Conservation (phyloP, 2,329 filamentous ascomycete genomes). For the Claviceps digitariae region DNA sequence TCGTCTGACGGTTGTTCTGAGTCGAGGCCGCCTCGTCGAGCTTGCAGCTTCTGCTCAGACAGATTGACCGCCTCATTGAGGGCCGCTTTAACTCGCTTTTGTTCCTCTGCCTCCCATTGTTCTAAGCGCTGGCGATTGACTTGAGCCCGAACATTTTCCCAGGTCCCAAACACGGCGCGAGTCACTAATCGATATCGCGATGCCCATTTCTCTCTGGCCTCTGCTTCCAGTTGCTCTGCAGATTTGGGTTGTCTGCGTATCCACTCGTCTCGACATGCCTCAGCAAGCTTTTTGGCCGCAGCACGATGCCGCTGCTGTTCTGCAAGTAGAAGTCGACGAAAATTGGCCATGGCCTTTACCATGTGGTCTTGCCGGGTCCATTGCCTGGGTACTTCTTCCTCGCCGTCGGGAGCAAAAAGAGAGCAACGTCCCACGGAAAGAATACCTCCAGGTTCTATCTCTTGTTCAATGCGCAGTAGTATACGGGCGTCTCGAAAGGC, state of each 20-base stretch:
- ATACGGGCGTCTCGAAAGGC: slow-evolving; percentile 54
- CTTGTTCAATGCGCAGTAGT: slow-evolving; percentile 58
- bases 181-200: slow-evolving; percentile 59
- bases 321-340: slow-evolving; percentile 63
- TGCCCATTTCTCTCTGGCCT: slow-evolving; percentile 55
- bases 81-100: slow-evolving; percentile 51
- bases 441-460: slow-evolving; percentile 60
- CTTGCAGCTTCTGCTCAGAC: slow-evolving; percentile 55
- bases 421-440: slow-evolving; percentile 59
- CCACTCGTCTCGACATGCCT: slow-evolving; percentile 67
- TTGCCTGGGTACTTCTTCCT: slow-evolving; percentile 60
- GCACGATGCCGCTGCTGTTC: slow-evolving; percentile 68
- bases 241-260: slow-evolving; percentile 59
- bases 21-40: slow-evolving; percentile 39
- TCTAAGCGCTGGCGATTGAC: slow-evolving; percentile 46
- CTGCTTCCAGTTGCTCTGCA: slow-evolving; percentile 67
- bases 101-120: slow-evolving; percentile 53
- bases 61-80: slow-evolving; percentile 61
- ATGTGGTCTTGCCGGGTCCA: slow-evolving; percentile 86
- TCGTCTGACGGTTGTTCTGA: slow-evolving; percentile 36
- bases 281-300: slow-evolving; percentile 67
- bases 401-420: slow-evolving; percentile 57
- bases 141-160: slow-evolving; percentile 50
- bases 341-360: slow-evolving; percentile 62
- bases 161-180: slow-evolving; percentile 40